These are phyloP conservation scores for Solanum hybrid DNA, from an alignment of 305 asterid species.

Conservation along the genomic window DNA sequence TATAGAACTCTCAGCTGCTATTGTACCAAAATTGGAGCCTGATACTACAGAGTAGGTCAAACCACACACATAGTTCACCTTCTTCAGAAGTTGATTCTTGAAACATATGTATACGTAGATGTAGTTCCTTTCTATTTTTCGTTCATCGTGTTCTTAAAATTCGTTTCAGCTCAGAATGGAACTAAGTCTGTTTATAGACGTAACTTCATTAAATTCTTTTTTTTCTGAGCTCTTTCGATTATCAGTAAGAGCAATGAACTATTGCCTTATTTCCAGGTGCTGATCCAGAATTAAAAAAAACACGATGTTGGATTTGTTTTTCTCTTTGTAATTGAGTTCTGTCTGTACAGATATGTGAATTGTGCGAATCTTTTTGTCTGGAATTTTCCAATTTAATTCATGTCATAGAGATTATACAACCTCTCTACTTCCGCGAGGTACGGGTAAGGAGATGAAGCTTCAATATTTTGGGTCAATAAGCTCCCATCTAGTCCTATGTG, in stretches of 20 bases:
- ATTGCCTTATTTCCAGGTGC: background rate
- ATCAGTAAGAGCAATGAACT: background rate
- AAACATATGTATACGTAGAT: background rate
- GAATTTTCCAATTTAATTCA: background rate
- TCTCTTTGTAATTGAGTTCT: background rate
- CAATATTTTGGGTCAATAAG: background rate
- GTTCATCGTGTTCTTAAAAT: background rate
- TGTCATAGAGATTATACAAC: background rate
- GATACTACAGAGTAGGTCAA: slow-evolving; percentile 28
- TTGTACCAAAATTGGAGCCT: slow-evolving; percentile 37
- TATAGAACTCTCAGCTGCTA: slow-evolving; percentile 63
- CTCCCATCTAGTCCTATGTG: background rate
- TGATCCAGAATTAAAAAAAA: background rate
- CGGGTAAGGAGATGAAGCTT: background rate
- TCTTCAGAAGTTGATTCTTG: background rate
- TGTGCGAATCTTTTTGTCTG: background rate
- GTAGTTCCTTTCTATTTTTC: background rate
- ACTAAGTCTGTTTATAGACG: background rate
- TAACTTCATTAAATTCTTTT: background rate
- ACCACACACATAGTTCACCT: background rate
- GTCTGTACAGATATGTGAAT: slow-evolving; percentile 2
- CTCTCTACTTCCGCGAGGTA: background rate
- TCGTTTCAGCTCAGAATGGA: background rate
- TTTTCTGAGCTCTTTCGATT: background rate
- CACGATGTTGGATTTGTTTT: background rate